Percentiles rank a stretch among this genome's conserved stretches.
These are phyloP conservation scores for Fraxinus nigra DNA, from an alignment of 305 asterid genomes.

Conservation along the genomic window DNA sequence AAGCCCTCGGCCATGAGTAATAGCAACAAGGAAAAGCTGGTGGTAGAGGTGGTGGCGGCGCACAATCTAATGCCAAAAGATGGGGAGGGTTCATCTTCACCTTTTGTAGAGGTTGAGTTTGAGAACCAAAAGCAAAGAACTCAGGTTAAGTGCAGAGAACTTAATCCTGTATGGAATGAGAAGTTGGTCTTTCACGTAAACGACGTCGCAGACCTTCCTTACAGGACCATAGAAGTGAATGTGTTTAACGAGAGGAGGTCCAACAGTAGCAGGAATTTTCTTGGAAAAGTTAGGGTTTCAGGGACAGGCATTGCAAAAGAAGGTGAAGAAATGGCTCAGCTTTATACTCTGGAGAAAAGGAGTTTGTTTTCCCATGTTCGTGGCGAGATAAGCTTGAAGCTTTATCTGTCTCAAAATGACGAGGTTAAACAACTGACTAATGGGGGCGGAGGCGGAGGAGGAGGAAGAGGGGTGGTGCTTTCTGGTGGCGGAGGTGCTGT, in stretches of 20 bases:
- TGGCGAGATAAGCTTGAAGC: slow-evolving; percentile 74
- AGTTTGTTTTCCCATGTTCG: slow-evolving; percentile 80
- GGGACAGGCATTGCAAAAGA: slow-evolving; percentile 56
- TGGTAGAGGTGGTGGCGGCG: slow-evolving; percentile 87
- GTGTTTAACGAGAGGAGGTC: slow-evolving; percentile 77
- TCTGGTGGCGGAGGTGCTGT: slow-evolving; percentile 9
- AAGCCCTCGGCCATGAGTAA: slow-evolving; percentile 33
- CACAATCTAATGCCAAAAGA: slow-evolving; percentile 92
- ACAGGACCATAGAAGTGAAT: slow-evolving; percentile 70
- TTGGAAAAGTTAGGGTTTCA: slow-evolving; percentile 70
- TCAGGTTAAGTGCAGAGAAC: slow-evolving; percentile 65
- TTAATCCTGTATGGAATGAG: slow-evolving; percentile 86
- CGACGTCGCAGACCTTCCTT: slow-evolving; percentile 77
- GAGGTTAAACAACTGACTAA: slow-evolving; percentile 58
- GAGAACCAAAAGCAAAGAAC: slow-evolving; percentile 63
- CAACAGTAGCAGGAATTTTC: slow-evolving; percentile 62
- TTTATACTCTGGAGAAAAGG: slow-evolving; percentile 71
- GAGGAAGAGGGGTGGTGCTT: slow-evolving; percentile 12
- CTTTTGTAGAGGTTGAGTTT: slow-evolving; percentile 85
- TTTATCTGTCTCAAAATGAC: slow-evolving; percentile 58
- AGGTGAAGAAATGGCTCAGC: slow-evolving; percentile 63
- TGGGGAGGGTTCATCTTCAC: slow-evolving; percentile 87
- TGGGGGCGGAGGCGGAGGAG: neutral
- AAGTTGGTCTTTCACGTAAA: slow-evolving; percentile 69
- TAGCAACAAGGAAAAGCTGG: slow-evolving; percentile 63